phyloP scores from a whole-genome alignment of 257 asterid genomes.

The Anisodus acutangulus region DNA sequence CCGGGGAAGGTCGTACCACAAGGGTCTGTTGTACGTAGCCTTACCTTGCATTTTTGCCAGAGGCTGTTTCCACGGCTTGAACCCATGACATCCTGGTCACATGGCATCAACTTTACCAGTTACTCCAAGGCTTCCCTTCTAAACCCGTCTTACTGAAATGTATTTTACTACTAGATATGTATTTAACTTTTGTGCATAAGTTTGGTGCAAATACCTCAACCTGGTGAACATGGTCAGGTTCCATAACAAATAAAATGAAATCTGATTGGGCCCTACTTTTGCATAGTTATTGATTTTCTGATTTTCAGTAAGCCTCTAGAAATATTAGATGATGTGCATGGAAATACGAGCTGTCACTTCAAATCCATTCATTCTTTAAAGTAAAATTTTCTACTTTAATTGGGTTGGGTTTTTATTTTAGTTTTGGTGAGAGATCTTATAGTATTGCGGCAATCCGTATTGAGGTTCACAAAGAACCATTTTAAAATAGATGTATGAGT shows the following conservation, averaged over 20 bases:
- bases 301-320: conserved; percentile 16
- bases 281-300: conserved; percentile 14
- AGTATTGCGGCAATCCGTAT: not conserved
- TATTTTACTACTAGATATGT: not conserved
- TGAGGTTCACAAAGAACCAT: not conserved
- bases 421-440: conserved; percentile 11
- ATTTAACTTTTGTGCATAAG: not conserved
- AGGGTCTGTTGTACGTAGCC: too few relatives aligned
- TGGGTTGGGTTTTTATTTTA: not conserved
- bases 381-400: conserved; percentile 3
- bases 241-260: not conserved
- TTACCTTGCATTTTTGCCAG: too few relatives aligned
- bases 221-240: not conserved
- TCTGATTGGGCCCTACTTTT: conserved; percentile 14
- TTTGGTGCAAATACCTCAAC: conserved; percentile 6
- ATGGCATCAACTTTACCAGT: too few relatives aligned
- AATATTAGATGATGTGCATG: conserved; percentile 10
- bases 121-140: too few relatives aligned
- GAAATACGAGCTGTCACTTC: not conserved
- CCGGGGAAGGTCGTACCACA: too few relatives aligned
- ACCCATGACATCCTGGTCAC: too few relatives aligned
- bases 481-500: conserved; percentile 14
- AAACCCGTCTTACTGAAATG: not conserved
- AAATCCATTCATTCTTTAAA: not conserved
- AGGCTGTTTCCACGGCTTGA: too few relatives aligned